Base-by-base conservation (phyloP, 306 rosid genomes). In the Fragaria nilgerrensis region DNA sequence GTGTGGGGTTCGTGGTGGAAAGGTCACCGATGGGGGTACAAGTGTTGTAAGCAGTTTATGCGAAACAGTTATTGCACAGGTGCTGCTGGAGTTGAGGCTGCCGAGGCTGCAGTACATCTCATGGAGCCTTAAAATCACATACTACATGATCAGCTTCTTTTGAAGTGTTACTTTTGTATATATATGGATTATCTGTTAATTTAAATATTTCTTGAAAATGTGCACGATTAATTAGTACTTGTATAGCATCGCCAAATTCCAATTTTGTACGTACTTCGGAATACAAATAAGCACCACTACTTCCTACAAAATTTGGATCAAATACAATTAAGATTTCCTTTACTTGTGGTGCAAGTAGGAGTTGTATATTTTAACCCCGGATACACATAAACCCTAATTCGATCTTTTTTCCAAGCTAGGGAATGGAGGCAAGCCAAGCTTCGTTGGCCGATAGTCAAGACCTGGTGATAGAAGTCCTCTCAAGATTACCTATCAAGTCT, bases 1-100 rank as follows among this genome's bases (percentile, higher is more conserved):
- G 66, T 61, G 7, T 61, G 66, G 66, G 66, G 66, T 25, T 61
- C 66, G 19, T 61, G 37, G 39, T 61, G 66, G 66, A 12, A 61
- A 14, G 2, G 15, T 12, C 66, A 61, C 8, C 66, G 15, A 27
- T 61, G 66, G 66, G 66, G 66, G 19, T 61, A 61, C 66, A 61
- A 25, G 66, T 61, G 37, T 27, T 61, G 66, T 5, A 61, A 61
- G 66, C 66, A 61, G 37, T 27, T 59, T 13, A 59, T 12, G 34
- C 34, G 36, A 12, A 59, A 59, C 20, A 59, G 37, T 27, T 61
- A 61, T 61, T 61, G 66, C 37, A 61, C 66, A 9, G 66, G 66
- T 27, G 66, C 66, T 25, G 66, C 66, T 61, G 66, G 66, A 61
- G 20, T 27, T 61, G 66, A 61, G 37, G 66, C 66, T 61, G 37